Evolutionary conservation across 2,329 filamentous ascomycete species (phyloP).

Genomic region (Diaporthe longicolla): DNA sequence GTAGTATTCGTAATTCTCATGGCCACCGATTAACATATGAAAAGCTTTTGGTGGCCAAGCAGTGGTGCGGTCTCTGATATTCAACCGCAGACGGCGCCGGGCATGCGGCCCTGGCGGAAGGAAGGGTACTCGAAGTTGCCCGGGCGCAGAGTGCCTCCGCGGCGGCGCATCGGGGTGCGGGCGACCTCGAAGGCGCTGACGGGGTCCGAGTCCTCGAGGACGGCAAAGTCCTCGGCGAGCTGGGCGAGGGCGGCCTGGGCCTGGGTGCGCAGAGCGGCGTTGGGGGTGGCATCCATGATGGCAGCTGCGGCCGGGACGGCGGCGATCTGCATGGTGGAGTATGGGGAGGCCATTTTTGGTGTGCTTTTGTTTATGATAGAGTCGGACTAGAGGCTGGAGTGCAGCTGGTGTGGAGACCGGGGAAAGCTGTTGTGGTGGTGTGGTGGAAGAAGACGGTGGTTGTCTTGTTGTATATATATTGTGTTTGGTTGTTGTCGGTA

Average conservation of each 20-base stretch:
- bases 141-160: slow-evolving; percentile 31
- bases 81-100: slow-evolving; percentile 30
- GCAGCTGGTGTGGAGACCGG: slow-evolving; percentile 32
- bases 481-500: background rate
- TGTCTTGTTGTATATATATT: background rate
- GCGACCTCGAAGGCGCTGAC: slow-evolving; percentile 31
- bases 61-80: background rate
- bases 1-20: background rate
- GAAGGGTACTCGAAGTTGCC: slow-evolving; percentile 31
- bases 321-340: slow-evolving; percentile 33
- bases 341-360: slow-evolving; percentile 21
- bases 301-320: slow-evolving; percentile 10
- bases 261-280: slow-evolving; percentile 22
- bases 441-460: background rate
- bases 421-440: background rate
- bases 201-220: slow-evolving; percentile 30
- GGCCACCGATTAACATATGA: background rate
- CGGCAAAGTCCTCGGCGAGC: slow-evolving; percentile 32
- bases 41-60: background rate
- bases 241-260: slow-evolving; percentile 20
- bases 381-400: slow-evolving; percentile 24
- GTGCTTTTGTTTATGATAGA: background rate
- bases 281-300: slow-evolving; percentile 20
- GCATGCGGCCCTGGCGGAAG: slow-evolving; percentile 24
- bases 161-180: slow-evolving; percentile 29